Evolutionary conservation across 2,329 filamentous ascomycete species (phyloP).

Genomic region (Colletotrichum melonis): DNA sequence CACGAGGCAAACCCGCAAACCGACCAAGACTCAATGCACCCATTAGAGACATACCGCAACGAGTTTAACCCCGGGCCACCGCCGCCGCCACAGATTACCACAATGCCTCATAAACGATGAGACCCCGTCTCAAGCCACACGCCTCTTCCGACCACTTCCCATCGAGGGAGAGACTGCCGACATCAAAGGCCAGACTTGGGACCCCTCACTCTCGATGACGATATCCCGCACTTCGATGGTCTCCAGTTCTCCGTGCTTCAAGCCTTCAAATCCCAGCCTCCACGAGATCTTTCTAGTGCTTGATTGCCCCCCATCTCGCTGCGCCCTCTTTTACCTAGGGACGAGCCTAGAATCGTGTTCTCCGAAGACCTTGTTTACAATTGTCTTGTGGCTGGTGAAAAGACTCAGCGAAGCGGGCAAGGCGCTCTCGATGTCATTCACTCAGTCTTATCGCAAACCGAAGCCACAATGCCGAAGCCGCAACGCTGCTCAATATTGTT

Average conservation of each 20-base stretch:
- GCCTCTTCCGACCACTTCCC: background rate
- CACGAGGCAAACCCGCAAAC: background rate
- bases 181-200: background rate
- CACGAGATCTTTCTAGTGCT: background rate
- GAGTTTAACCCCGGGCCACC: background rate
- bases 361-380: too few relatives aligned
- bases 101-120: background rate
- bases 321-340: too few relatives aligned
- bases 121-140: background rate
- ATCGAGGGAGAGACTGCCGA: background rate
- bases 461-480: too few relatives aligned
- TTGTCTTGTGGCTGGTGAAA: too few relatives aligned
- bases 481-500: too few relatives aligned
- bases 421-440: too few relatives aligned
- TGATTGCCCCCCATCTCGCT: background rate
- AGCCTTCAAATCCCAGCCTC: background rate
- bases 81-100: background rate
- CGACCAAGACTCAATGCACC: background rate
- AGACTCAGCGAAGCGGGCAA: too few relatives aligned
- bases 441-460: too few relatives aligned
- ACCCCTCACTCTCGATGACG: background rate
- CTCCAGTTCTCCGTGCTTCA: background rate
- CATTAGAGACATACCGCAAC: background rate
- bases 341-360: too few relatives aligned
- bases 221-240: background rate